Percentiles rank a stretch among this genome's conserved stretches.
These are phyloP conservation scores for Maudiozyma serrabonitensis DNA, from an alignment of 805 yeast genomes.

Conservation along the genomic window DNA sequence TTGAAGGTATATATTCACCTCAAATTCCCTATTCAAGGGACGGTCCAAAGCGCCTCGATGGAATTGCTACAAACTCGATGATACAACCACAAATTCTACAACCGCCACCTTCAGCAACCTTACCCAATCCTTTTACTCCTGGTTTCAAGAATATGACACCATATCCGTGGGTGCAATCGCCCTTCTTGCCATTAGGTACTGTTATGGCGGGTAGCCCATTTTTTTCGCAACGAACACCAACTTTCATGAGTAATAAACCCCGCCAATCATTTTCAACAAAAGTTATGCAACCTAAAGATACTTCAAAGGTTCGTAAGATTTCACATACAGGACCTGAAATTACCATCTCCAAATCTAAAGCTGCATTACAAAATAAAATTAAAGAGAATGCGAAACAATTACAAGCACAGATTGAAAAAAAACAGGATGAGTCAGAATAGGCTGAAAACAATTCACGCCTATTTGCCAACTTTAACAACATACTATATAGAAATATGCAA, in stretches of 20 bases:
- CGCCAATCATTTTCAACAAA: constrained; percentile 2
- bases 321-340: constrained; percentile 1
- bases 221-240: constrained; percentile 5
- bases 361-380: constrained; percentile 1
- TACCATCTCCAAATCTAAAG: not conserved
- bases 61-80: constrained; percentile 4
- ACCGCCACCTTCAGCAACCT: constrained; percentile 2
- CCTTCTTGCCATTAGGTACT: constrained; percentile 1
- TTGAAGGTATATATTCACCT: constrained; percentile 8
- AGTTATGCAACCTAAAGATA: not conserved
- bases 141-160: constrained; percentile 1
- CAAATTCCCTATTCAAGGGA: constrained; percentile 2
- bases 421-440: not conserved
- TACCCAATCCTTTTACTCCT: constrained; percentile 4
- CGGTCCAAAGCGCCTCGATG: constrained; percentile 1
- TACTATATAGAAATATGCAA: no score
- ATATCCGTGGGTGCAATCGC: constrained; percentile 8
- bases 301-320: constrained; percentile 3
- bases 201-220: not conserved
- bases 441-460: not conserved
- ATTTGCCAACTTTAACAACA: no score
- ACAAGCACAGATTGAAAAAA: constrained; percentile 1
- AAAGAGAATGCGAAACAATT: constrained; percentile 6
- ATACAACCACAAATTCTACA: constrained; percentile 4
- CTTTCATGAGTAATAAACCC: constrained; percentile 3